Evolutionary conservation across 441 rosid genomes (phyloP).

Genomic region (Populus hybrid): DNA sequence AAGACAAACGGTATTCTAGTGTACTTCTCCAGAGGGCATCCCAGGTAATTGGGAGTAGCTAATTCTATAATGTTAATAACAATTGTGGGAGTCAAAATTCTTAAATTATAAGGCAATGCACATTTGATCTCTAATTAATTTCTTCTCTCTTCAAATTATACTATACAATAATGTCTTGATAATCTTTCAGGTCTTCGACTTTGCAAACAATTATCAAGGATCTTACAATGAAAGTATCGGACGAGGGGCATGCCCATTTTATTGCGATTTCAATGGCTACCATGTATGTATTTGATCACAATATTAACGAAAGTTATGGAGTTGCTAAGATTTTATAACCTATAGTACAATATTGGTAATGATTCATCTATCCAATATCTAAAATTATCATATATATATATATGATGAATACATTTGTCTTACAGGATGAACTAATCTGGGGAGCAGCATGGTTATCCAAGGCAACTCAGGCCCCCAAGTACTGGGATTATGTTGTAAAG

Average conservation of each 20-base stretch:
- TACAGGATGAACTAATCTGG: conserved; percentile 72
- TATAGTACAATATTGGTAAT: background rate
- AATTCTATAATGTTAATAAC: too few relatives aligned
- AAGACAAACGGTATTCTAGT: conserved; percentile 53
- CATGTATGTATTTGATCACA: conserved; percentile 34
- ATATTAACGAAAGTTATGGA: background rate
- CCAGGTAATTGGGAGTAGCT: background rate
- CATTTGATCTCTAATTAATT: background rate
- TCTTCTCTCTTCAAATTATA: background rate
- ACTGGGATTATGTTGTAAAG: conserved; percentile 52
- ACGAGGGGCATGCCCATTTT: conserved; percentile 70
- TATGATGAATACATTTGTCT: background rate
- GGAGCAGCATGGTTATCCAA: conserved; percentile 81
- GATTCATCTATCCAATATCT: background rate
- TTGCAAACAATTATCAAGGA: conserved; percentile 67
- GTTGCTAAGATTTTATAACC: background rate
- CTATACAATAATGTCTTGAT: background rate
- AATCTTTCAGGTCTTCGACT: conserved; percentile 51
- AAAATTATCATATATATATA: background rate
- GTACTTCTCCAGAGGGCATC: conserved; percentile 50
- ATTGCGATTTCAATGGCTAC: conserved; percentile 72
- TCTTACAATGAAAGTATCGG: conserved; percentile 66
- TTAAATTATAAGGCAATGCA: too few relatives aligned
- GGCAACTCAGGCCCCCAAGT: conserved; percentile 52
- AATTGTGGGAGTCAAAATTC: too few relatives aligned